Base-by-base conservation (phyloP, 2,329 filamentous ascomycete species). In the Microsporum canis region DNA sequence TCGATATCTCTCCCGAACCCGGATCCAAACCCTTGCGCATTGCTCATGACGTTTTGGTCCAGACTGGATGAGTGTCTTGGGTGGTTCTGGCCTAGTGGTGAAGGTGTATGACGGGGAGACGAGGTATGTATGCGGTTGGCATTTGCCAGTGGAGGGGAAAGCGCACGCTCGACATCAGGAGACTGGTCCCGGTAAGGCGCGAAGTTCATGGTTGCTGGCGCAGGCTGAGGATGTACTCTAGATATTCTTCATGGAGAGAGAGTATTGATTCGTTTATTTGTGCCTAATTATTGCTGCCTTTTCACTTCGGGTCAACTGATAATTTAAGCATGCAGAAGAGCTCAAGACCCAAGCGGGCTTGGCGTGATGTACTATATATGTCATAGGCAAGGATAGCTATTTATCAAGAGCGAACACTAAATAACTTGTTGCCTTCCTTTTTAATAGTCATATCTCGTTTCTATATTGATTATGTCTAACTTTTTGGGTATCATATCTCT, bases 171-270 rank as follows among this genome's bases (percentile, higher is more conserved):
- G 68, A 87, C 82, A 77, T 97, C 91, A 7, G 94, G 94, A 14
- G 88, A 88, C 57, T 88, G 88, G 74, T 92, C 92, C 79, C 97
- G 94, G 77, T 97, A 99, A 41, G 94, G 94, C 53, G 94, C 94
- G 73, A 97, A 99, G 78, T 96, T 89, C 88, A 94, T 94, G 61
- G 68, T 77, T 63, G 4, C 31, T n/a, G 12, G 49, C 2, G 49
- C 5, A 34, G 5, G 5, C n/a, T 3, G 10, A 10, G 17, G 14
- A 29, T 23, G 12, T n/a, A 17, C 31, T 29, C 29, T 27, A 58
- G 56, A n/a, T 34, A n/a, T 17, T 45, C 12, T 29, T 49, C 45
- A 49, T 49, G 45, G 45, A 12, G 23, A 29, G 45, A 27, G 8
- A 33, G 27, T 53, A n/a, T 36, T 17, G 56, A 57, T 38, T 31